Evolutionary conservation across 2,329 filamentous ascomycete species (phyloP).

Genomic region (Alternaria triticina): DNA sequence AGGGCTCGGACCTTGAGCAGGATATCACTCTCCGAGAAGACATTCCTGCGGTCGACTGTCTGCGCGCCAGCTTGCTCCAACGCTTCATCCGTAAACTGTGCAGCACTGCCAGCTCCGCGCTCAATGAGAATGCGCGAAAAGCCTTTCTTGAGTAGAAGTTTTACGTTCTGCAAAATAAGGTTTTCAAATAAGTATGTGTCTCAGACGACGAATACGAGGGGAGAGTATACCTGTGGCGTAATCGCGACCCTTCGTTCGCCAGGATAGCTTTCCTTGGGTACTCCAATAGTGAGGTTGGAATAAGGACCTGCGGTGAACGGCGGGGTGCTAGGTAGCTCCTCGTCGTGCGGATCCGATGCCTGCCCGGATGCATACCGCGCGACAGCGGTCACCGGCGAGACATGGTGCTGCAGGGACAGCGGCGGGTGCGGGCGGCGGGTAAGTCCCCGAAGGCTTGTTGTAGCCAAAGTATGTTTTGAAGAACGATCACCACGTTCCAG

Average conservation of each 20-base stretch:
- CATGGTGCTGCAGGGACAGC: slow-evolving; percentile 40
- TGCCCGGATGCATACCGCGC: slow-evolving; percentile 40
- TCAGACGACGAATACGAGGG: neutral
- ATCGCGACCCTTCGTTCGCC: slow-evolving; percentile 84
- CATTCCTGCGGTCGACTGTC: slow-evolving; percentile 69
- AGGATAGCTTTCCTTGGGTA: slow-evolving; percentile 78
- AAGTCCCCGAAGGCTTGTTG: slow-evolving; percentile 30
- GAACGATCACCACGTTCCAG: slow-evolving; percentile 24
- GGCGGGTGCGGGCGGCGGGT: slow-evolving; percentile 30
- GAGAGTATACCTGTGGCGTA: slow-evolving; percentile 64
- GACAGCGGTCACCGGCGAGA: slow-evolving; percentile 31
- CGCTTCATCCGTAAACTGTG: slow-evolving; percentile 77
- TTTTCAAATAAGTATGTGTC: neutral
- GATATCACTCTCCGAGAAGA: slow-evolving; percentile 79
- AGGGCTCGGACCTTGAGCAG: slow-evolving; percentile 84
- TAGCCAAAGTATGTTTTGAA: slow-evolving; percentile 15
- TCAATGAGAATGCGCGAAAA: slow-evolving; percentile 80
- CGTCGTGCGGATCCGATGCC: slow-evolving; percentile 43
- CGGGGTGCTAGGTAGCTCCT: slow-evolving; percentile 43
- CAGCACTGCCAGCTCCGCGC: slow-evolving; percentile 76
- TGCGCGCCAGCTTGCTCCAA: slow-evolving; percentile 81
- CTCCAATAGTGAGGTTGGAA: slow-evolving; percentile 74
- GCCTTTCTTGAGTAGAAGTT: slow-evolving; percentile 83
- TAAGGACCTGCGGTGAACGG: slow-evolving; percentile 63
- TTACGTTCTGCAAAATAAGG: slow-evolving; percentile 64